Conservation (phyloP, 2,329 filamentous ascomycete species). For the Plenodomus biglobosus region DNA sequence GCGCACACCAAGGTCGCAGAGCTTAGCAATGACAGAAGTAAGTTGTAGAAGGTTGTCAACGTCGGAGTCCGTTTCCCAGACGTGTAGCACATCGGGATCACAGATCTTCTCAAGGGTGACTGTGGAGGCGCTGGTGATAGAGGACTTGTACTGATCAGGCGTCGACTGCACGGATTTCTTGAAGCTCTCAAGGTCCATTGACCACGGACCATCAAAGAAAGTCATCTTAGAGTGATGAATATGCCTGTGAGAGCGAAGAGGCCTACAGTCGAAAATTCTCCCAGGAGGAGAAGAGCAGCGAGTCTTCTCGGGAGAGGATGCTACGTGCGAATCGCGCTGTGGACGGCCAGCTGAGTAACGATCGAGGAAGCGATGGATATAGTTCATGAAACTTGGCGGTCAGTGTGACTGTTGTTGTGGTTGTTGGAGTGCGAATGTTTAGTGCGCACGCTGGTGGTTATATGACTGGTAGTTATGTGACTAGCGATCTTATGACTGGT, state of each 20-base stretch:
- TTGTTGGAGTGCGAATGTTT: not conserved
- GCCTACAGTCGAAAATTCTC: not conserved
- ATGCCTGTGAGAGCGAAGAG: not conserved
- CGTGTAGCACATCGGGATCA: conserved; percentile 26
- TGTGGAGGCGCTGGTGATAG: conserved; percentile 25
- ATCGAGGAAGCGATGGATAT: conserved; percentile 13
- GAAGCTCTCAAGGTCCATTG: conserved; percentile 25
- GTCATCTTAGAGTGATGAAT: conserved; percentile 15
- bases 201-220: conserved; percentile 31
- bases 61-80: conserved; percentile 41
- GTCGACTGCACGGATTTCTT: conserved; percentile 28
- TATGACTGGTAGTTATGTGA: not conserved
- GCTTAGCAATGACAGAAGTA: conserved; percentile 32
- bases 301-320: not conserved
- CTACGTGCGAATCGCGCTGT: not conserved
- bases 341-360: not conserved
- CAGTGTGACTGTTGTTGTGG: not conserved
- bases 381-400: conserved; percentile 6
- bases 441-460: not conserved
- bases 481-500: not conserved
- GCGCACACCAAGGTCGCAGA: conserved; percentile 26
- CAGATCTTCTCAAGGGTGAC: conserved; percentile 24
- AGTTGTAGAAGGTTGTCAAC: conserved; percentile 37
- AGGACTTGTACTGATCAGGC: conserved; percentile 25
- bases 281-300: not conserved